A percentile compares a stretch with the other conserved stretches of the same genome.
phyloP scores from a whole-genome alignment of 2,329 filamentous ascomycete genomes.

The Scedosporium aurantiacum region DNA sequence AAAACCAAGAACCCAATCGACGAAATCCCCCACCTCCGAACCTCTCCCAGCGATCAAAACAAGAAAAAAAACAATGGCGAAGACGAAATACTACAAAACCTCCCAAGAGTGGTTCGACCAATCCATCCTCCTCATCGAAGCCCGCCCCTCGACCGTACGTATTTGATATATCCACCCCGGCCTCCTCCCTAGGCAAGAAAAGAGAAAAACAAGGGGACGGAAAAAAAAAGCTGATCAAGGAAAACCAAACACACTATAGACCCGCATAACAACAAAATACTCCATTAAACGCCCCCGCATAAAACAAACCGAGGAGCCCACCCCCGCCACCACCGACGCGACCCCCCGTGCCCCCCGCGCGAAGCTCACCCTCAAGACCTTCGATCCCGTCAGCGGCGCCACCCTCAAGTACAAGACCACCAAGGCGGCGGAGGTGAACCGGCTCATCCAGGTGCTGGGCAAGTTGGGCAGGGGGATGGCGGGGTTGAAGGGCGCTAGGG shows the following conservation, averaged over 20 bases:
- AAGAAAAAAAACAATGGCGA: slow-evolving; percentile 9
- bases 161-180: not conserved
- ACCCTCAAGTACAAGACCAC: slow-evolving; percentile 85
- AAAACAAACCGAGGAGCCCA: slow-evolving; percentile 13
- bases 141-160: slow-evolving; percentile 71
- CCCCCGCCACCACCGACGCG: slow-evolving; percentile 17
- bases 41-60: no score
- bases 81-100: slow-evolving; percentile 60
- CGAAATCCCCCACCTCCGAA: not conserved
- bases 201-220: no score
- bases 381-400: slow-evolving; percentile 69
- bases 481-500: slow-evolving; percentile 33
- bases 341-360: slow-evolving; percentile 38
- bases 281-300: slow-evolving; percentile 43
- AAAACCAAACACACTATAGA: slow-evolving; percentile 45
- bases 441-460: slow-evolving; percentile 68
- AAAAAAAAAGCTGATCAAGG: not conserved
- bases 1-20: no score
- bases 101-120: slow-evolving; percentile 88
- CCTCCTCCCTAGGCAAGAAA: slow-evolving; percentile 6
- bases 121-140: slow-evolving; percentile 74
- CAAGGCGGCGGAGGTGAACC: slow-evolving; percentile 80
- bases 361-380: slow-evolving; percentile 77
- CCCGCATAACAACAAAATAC: slow-evolving; percentile 88
- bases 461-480: slow-evolving; percentile 61